A percentile compares a stretch with the other conserved stretches of the same genome.
phyloP scores from a whole-genome alignment of 2,329 filamentous ascomycete species.

The Penicillium paneum region DNA sequence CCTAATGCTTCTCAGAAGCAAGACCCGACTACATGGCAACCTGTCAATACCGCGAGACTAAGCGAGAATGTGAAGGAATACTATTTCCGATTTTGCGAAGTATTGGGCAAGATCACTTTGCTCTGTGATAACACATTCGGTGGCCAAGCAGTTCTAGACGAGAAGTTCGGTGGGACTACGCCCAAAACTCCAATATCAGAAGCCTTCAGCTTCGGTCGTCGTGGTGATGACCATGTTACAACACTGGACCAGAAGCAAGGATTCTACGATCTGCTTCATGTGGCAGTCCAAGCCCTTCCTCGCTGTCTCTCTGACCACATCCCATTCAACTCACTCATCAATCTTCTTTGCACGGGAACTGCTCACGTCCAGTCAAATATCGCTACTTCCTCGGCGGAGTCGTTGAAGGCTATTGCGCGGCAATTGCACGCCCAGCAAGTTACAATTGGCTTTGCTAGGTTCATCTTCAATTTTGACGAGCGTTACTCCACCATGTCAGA shows the following conservation, averaged over 20 bases:
- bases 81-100: slow-evolving; percentile 88
- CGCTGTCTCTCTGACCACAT: slow-evolving; percentile 90
- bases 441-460: slow-evolving; percentile 91
- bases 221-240: slow-evolving; percentile 73
- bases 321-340: slow-evolving; percentile 89
- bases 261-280: slow-evolving; percentile 92
- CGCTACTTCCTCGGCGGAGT: slow-evolving; percentile 85
- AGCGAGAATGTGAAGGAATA: slow-evolving; percentile 77
- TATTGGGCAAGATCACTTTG: slow-evolving; percentile 91
- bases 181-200: slow-evolving; percentile 95
- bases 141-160: slow-evolving; percentile 89
- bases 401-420: slow-evolving; percentile 88
- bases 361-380: slow-evolving; percentile 93
- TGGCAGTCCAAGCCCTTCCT: slow-evolving; percentile 90
- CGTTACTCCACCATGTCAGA: slow-evolving; percentile 97
- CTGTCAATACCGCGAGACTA: slow-evolving; percentile 60
- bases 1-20: slow-evolving; percentile 31
- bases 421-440: slow-evolving; percentile 93
- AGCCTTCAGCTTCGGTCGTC: slow-evolving; percentile 83
- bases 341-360: slow-evolving; percentile 91
- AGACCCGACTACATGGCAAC: slow-evolving; percentile 37
- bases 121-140: slow-evolving; percentile 97
- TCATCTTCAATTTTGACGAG: slow-evolving; percentile 98
- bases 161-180: slow-evolving; percentile 82
- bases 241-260: slow-evolving; percentile 81